Evolutionary conservation across 2,329 filamentous ascomycete genomes (phyloP), one percentile per base, ranked within the genome.

Genomic region (Amesomyces nigricolor): DNA sequence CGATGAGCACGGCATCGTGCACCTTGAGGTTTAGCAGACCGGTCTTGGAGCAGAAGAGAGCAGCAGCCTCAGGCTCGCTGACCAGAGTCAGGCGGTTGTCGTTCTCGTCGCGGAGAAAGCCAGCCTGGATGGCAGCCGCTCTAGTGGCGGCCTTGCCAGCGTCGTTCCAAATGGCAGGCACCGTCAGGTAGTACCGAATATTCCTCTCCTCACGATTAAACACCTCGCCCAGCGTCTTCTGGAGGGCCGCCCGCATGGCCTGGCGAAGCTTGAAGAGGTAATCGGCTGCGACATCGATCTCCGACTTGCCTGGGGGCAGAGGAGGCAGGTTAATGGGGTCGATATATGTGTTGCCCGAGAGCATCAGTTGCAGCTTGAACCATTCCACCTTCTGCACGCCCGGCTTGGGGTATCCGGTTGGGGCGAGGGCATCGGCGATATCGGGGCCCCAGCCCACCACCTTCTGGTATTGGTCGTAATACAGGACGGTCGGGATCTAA

Each of bases 101-200:
- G 70, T 97, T 96, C 74, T 97, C 92, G 68, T 97, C 94, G 57
- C 92, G 87, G 53, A 97, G 79, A 78, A 96, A 97, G 46, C 94
- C 94, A 58, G 94, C 94, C 74, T 97, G 92, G 63, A 97, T 96
- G 62, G 94, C 94, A 22, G 94, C 94, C 14, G 91, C 89, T 75
- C 94, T 85, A 13, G 94, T 97, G 39, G 94, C 94, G 56, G 94
- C 94, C 76, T 99, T 99, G 65, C 91, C 94, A 45, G 94, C 92
- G 75, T 97, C 94, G 71, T 97, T 97, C 94, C 94, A 97, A 65
- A 99, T 97, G 64, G 94, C 94, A 17, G 94, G 94, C n/a, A 99
- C 94, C 2, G 94, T 99, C 65, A 99, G 78, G 72, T 96, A 97
- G 74, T 97, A 97, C 65, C 90, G 84, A 66, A 97, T 99, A 72